A percentile compares a stretch with the other conserved stretches of the same genome.
phyloP scores from a whole-genome alignment of 2,329 filamentous ascomycete genomes.

The Verticillium klebahnii region DNA sequence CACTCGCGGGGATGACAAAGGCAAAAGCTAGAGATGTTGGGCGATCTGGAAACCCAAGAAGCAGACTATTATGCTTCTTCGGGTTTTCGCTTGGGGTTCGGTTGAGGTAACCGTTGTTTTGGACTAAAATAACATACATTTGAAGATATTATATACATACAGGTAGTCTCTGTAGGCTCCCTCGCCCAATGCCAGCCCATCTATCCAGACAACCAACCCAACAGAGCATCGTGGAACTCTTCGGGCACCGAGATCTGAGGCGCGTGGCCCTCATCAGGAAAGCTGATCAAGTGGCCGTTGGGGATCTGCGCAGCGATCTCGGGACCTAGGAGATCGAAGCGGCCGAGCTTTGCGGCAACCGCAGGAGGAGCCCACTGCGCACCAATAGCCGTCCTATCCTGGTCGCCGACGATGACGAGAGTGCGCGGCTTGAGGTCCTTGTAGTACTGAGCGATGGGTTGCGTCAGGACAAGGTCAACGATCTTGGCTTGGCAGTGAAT shows the following conservation, averaged over 20 bases:
- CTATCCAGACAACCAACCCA: conserved; percentile 33
- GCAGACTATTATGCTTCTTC: too few species aligned
- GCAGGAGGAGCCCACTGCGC: conserved; percentile 43
- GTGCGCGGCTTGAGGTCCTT: conserved; percentile 36
- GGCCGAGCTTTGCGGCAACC: conserved; percentile 39
- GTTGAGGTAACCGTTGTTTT: too few species aligned
- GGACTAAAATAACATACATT: too few species aligned
- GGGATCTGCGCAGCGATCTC: conserved; percentile 37
- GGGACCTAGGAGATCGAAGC: conserved; percentile 45
- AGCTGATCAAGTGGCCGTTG: conserved; percentile 38
- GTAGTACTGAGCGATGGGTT: conserved; percentile 47
- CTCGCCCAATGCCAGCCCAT: too few species aligned
- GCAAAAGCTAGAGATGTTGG: too few species aligned
- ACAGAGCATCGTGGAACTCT: conserved; percentile 38
- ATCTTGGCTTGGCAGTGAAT: conserved; percentile 43
- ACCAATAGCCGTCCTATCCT: conserved; percentile 51
- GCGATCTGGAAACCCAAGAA: too few species aligned
- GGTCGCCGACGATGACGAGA: conserved; percentile 44
- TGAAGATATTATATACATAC: too few species aligned
- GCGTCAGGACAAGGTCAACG: conserved; percentile 48
- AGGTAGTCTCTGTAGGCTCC: too few species aligned
- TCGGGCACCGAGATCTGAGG: conserved; percentile 48
- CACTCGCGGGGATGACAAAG: too few species aligned
- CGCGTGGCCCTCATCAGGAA: conserved; percentile 44
- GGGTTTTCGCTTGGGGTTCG: too few species aligned